These are phyloP conservation scores for Lotus japonicus DNA, from an alignment of 306 rosid genomes.

Conservation along the genomic window DNA sequence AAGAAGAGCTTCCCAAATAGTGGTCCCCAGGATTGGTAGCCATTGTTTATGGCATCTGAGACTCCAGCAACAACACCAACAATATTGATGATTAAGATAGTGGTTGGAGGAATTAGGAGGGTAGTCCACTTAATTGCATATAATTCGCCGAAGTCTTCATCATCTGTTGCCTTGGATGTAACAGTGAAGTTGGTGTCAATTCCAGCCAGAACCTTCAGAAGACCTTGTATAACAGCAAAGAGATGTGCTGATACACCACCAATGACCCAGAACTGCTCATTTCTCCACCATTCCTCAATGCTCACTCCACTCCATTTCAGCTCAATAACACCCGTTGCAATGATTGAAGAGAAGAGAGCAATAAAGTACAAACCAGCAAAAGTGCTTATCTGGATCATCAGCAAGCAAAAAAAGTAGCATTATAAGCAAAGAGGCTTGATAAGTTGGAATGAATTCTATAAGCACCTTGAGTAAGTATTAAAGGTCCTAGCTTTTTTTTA, in stretches of 20 bases:
- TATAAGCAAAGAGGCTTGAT: conserved; percentile 5
- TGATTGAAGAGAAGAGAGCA: conserved; percentile 73
- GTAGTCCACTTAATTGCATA: conserved; percentile 81
- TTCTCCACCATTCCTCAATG: conserved; percentile 98
- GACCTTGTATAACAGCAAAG: conserved; percentile 81
- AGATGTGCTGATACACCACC: conserved; percentile 90
- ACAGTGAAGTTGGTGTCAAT: conserved; percentile 82
- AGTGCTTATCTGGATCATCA: conserved; percentile 73
- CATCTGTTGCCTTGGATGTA: conserved; percentile 74
- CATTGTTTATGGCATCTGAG: conserved; percentile 88
- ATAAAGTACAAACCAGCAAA: conserved; percentile 71
- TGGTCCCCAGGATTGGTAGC: conserved; percentile 83
- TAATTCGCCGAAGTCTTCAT: conserved; percentile 74
- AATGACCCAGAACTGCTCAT: conserved; percentile 92
- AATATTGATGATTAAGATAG: conserved; percentile 69
- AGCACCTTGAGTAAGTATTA: background rate
- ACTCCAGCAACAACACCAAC: conserved; percentile 89
- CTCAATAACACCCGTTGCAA: conserved; percentile 73
- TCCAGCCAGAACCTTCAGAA: conserved; percentile 74
- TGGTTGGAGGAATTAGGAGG: conserved; percentile 79
- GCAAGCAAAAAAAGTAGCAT: background rate
- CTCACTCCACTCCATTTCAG: conserved; percentile 93
- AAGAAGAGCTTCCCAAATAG: conserved; percentile 88
- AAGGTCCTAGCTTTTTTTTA: background rate
- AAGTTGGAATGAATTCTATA: conserved; percentile 10